Conservation (phyloP, 2,329 filamentous ascomycete genomes). For the Ramularia endophylla region DNA sequence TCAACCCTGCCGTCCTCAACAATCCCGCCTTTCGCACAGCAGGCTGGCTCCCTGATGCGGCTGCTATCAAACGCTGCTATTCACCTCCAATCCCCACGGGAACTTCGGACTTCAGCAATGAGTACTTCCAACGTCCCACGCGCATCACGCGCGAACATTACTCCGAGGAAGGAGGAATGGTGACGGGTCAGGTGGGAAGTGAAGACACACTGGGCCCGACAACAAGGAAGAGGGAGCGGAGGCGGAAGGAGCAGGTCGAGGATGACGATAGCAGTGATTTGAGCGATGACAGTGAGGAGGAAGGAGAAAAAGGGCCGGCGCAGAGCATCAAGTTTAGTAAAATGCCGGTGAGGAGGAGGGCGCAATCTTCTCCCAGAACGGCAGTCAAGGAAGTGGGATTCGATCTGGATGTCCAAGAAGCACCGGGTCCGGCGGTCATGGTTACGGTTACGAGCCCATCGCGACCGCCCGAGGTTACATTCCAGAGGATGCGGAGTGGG, state of each 20-base stretch:
- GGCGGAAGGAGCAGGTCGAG: conserved; percentile 67
- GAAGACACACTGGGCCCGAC: conserved; percentile 64
- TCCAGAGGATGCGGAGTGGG: conserved; percentile 53
- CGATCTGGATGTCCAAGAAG: conserved; percentile 6
- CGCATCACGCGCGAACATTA: conserved; percentile 13
- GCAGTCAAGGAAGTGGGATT: conserved; percentile 12
- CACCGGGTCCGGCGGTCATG: conserved; percentile 23
- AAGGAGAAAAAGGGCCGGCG: conserved; percentile 59
- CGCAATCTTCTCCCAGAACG: conserved; percentile 69
- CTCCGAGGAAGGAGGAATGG: conserved; percentile 54
- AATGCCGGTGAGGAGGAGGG: conserved; percentile 80
- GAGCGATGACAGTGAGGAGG: conserved; percentile 78
- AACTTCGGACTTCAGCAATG: conserved; percentile 47
- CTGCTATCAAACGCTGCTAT: conserved; percentile 74
- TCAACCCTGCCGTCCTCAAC: conserved; percentile 74
- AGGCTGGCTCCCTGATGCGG: conserved; percentile 69
- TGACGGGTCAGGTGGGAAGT: conserved; percentile 58
- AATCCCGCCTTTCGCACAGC: conserved; percentile 76
- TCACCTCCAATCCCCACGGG: conserved; percentile 78
- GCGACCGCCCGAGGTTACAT: conserved; percentile 9
- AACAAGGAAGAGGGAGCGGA: conserved; percentile 51
- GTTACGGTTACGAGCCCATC: conserved; percentile 50
- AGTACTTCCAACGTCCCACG: conserved; percentile 68
- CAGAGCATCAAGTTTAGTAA: conserved; percentile 96
- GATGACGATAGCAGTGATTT: conserved; percentile 82